Evolutionary conservation across 2,329 filamentous ascomycete genomes (phyloP), one percentile per base, ranked within the genome.

Genomic region (Neofusicoccum umdonicola): DNA sequence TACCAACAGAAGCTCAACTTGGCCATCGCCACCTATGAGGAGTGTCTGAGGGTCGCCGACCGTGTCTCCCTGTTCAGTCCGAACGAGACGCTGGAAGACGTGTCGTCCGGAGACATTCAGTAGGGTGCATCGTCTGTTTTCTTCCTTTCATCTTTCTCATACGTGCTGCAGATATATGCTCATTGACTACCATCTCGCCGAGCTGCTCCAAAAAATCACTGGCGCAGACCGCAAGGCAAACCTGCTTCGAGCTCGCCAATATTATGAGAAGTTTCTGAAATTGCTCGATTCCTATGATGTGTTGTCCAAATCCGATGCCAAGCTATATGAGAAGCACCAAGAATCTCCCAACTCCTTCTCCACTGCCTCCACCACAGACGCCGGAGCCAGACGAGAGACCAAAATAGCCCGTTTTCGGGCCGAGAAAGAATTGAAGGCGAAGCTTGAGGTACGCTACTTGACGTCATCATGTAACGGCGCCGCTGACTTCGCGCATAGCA

Each of bases 71-170:
- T 99, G 62, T 98, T 98, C 84, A 97, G 92, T 70, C 84, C 88
- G 41, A 99, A 99, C 78, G 95, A 99, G 77, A 85, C 86, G 0
- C 78, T 94, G 44, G 95, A 99, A 67, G 95, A 99, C 79, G 81
- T 97, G 37, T 83, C 91, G 13, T 96, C 94, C 1, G 84, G 85
- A n/a, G 89, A 96, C 72, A 80, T 99, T 37, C 92, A 92, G 79
- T 96, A 81, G 66, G 77, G 9, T 70, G 52, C 73, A 76, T 67
- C 77, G 65, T 41, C 51, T 57, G 71, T 76, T 66, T 76, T 65
- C 34, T 51, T 37, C 17, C 56, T 64, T 35, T 66, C 42, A 35
- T 15, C 61, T 54, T 42, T 67, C 69, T 65, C 57, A 69, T 60
- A 27, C 22, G 11, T 39, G 8, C 12, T 17, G 37, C 58, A 89